Evolutionary conservation across 108 stramenopile species (phyloP).

Genomic region (Cyclotella atomus): DNA sequence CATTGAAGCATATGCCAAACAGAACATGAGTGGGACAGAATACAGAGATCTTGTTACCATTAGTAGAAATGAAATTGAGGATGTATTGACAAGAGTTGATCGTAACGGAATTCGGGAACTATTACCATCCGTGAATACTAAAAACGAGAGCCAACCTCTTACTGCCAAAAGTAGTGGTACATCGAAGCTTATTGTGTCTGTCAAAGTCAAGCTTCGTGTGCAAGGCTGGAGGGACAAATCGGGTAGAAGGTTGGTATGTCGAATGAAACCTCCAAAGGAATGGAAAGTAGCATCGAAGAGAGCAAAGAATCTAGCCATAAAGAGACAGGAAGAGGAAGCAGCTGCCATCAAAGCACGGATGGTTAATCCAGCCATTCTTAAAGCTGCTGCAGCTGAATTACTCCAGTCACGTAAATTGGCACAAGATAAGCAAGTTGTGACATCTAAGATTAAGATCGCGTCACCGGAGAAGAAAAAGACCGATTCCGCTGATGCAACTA

Average conservation of each 20-base stretch:
- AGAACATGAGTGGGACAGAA: conserved; percentile 9
- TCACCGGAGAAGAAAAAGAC: not conserved
- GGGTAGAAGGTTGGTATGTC: conserved; percentile 13
- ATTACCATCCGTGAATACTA: too few relatives aligned
- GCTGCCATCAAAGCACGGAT: not conserved
- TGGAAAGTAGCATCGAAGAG: conserved; percentile 17
- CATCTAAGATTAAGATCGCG: not conserved
- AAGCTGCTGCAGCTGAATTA: conserved; percentile 15
- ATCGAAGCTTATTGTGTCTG: conserved; percentile 4
- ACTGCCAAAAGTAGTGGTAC: not conserved
- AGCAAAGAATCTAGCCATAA: not conserved
- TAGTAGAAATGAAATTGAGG: conserved; percentile 13
- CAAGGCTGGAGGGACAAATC: conserved; percentile 34
- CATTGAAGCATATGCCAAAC: conserved; percentile 22
- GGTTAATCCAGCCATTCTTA: not conserved
- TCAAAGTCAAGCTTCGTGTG: conserved; percentile 37
- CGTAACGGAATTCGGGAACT: not conserved
- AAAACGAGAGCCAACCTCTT: too few relatives aligned
- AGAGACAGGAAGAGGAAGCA: not conserved
- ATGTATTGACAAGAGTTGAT: not conserved
- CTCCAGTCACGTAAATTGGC: conserved; percentile 9
- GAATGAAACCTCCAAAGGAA: conserved; percentile 14
- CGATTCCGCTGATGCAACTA: not conserved
- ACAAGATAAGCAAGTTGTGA: not conserved
- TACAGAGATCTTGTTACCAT: conserved; percentile 6